phyloP scores from a whole-genome alignment of 202 grass and related monocot species.

The Cymbopogon flexuosus region DNA sequence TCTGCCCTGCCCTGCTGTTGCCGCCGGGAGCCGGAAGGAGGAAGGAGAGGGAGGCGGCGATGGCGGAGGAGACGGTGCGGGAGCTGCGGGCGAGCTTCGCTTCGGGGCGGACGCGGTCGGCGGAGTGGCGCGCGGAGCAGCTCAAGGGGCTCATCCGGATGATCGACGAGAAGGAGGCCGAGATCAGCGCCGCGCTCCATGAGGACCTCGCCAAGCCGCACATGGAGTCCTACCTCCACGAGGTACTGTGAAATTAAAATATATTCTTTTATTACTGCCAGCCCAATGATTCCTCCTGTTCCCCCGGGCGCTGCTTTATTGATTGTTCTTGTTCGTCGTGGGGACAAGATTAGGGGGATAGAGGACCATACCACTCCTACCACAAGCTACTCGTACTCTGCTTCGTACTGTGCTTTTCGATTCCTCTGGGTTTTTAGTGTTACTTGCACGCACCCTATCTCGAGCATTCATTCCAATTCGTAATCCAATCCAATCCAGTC shows the following conservation, averaged over 20 bases:
- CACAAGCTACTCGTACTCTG: background rate
- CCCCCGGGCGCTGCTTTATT: background rate
- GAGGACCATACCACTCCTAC: too few relatives aligned
- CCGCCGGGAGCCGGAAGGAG: background rate
- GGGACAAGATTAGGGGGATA: too few relatives aligned
- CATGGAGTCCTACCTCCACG: constrained; percentile 70
- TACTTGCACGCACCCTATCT: background rate
- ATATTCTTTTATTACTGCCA: too few relatives aligned
- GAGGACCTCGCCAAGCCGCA: constrained; percentile 75
- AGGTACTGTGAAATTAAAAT: constrained; percentile 6
- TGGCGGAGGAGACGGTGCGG: constrained; percentile 35
- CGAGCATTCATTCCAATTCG: background rate
- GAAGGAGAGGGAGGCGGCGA: background rate
- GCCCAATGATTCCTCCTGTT: too few relatives aligned
- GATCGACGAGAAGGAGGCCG: constrained; percentile 64
- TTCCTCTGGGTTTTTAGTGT: background rate
- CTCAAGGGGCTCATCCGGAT: constrained; percentile 44
- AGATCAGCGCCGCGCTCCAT: constrained; percentile 58
- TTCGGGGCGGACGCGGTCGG: constrained; percentile 51
- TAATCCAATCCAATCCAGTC: background rate
- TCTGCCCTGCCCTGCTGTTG: too few relatives aligned
- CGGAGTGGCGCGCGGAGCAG: constrained; percentile 74
- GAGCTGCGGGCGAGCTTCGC: constrained; percentile 47
- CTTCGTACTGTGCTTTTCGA: background rate
- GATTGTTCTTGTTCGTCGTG: too few relatives aligned